These are phyloP conservation scores for Suhomyces sp. DNA, from an alignment of 805 yeast species.

Conservation along the genomic window DNA sequence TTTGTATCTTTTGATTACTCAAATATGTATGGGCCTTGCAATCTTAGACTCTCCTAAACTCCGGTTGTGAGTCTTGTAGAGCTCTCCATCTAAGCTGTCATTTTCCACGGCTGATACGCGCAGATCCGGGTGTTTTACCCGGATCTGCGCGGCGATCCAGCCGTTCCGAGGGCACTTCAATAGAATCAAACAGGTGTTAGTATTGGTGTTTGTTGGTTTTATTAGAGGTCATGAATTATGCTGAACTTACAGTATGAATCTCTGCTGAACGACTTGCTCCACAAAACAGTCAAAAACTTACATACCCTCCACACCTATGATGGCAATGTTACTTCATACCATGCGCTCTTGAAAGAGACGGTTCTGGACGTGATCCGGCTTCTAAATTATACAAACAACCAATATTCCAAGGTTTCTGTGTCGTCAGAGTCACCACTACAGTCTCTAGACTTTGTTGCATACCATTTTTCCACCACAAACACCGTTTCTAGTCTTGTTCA, in stretches of 20 bases:
- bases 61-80: too few species aligned
- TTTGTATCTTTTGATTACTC: too few species aligned
- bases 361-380: conserved; percentile 13
- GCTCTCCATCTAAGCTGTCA: too few species aligned
- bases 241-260: neutral
- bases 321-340: conserved; percentile 10
- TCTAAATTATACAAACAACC: conserved; percentile 15
- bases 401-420: conserved; percentile 7
- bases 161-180: too few species aligned
- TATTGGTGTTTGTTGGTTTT: neutral
- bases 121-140: too few species aligned
- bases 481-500: neutral
- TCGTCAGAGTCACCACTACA: neutral
- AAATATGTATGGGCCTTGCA: too few species aligned
- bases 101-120: too few species aligned
- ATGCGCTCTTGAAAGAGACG: conserved; percentile 12
- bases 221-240: neutral
- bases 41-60: too few species aligned
- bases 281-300: conserved; percentile 16
- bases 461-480: neutral
- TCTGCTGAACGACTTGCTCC: conserved; percentile 11
- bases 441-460: neutral
- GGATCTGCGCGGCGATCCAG: too few species aligned
- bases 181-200: too few species aligned
- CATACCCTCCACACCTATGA: conserved; percentile 13